Conservation (phyloP, 2,329 filamentous ascomycete genomes). For the Penicillium sp. region DNA sequence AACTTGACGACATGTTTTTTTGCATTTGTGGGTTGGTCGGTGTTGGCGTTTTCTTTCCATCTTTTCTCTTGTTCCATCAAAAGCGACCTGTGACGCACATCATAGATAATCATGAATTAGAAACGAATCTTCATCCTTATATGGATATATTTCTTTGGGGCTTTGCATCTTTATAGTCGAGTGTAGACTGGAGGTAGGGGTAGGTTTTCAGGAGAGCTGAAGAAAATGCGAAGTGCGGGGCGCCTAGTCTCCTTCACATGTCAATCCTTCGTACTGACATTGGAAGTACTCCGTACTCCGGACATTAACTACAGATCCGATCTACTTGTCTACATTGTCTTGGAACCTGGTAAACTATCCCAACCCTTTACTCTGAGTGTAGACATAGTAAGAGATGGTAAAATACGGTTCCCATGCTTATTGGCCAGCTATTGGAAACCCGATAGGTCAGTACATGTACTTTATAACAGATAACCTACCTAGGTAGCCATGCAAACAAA, state of each 20-base stretch:
- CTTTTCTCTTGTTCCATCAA: slow-evolving; percentile 11
- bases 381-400: neutral
- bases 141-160: neutral
- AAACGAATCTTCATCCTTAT: slow-evolving; percentile 19
- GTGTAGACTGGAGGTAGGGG: neutral
- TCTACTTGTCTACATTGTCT: neutral
- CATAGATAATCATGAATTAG: slow-evolving; percentile 29
- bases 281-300: neutral
- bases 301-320: neutral
- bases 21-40: slow-evolving; percentile 26
- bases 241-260: neutral
- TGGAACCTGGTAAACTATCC: neutral
- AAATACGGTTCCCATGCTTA: too few species aligned
- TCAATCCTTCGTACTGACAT: neutral
- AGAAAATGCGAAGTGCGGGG: neutral
- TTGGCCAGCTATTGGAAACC: neutral
- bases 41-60: slow-evolving; percentile 14
- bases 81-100: slow-evolving; percentile 19
- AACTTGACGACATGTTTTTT: slow-evolving; percentile 15
- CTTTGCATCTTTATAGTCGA: neutral
- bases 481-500: neutral
- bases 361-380: neutral
- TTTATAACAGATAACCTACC: neutral
- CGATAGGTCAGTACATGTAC: neutral
- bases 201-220: neutral